Evolutionary conservation across 148 eudicot genomes (phyloP).

Genomic region (Rhododendron ferrugineum): DNA sequence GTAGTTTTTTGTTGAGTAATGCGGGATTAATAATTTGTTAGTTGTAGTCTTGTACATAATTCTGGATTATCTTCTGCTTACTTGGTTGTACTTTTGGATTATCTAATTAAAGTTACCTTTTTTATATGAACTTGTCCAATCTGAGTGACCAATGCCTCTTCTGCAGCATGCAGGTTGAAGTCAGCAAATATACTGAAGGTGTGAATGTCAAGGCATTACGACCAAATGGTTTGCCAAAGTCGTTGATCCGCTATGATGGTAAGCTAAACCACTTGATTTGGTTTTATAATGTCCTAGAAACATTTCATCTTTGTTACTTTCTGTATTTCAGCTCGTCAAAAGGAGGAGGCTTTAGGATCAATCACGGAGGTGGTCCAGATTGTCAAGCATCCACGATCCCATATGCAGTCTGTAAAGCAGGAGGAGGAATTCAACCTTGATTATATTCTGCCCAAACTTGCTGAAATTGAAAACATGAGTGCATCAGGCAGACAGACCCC

Average conservation of each 20-base stretch:
- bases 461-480: conserved; percentile 28
- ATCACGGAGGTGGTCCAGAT: conserved; percentile 93
- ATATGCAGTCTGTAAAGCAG: conserved; percentile 30
- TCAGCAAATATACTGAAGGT: conserved; percentile 97
- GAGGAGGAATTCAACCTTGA: conserved; percentile 43
- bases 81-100: not conserved
- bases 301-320: conserved; percentile 6
- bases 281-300: not conserved
- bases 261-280: conserved; percentile 11
- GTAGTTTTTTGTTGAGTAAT: not conserved
- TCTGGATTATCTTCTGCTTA: not conserved
- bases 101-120: not conserved
- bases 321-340: conserved; percentile 78
- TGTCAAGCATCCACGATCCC: conserved; percentile 69
- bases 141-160: conserved; percentile 13
- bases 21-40: not conserved
- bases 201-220: conserved; percentile 67
- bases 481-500: conserved; percentile 57
- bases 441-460: conserved; percentile 43
- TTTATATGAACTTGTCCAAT: not conserved
- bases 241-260: conserved; percentile 97
- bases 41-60: not conserved
- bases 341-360: conserved; percentile 85
- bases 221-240: conserved; percentile 89
- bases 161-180: conserved; percentile 98